A percentile compares a stretch with the other conserved stretches of the same genome.
Evolutionary conservation across 805 yeast genomes (phyloP).

Genomic region (Suhomyces prunicola): DNA sequence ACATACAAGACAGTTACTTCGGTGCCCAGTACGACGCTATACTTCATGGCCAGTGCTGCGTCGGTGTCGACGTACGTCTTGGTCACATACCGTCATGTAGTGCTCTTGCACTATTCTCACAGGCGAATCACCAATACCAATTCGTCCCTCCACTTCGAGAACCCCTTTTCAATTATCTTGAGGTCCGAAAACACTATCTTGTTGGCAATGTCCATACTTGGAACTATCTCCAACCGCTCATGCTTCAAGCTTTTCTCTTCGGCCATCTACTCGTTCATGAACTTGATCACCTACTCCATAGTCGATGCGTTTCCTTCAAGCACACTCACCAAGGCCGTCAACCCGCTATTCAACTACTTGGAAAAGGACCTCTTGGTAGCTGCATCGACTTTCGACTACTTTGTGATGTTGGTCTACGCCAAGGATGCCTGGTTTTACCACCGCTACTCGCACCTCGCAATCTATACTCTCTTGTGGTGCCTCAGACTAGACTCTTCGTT

Average conservation of each 20-base stretch:
- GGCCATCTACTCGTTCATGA: constrained; percentile 26
- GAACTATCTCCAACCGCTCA: constrained; percentile 15
- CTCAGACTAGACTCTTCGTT: constrained; percentile 12
- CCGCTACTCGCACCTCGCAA: constrained; percentile 3
- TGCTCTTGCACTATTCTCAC: neutral
- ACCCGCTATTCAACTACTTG: constrained; percentile 14
- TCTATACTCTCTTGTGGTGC: constrained; percentile 10
- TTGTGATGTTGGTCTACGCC: constrained; percentile 9
- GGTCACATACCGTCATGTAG: constrained; percentile 16
- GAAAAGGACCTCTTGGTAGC: constrained; percentile 14
- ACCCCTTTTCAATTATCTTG: constrained; percentile 20
- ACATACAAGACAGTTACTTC: neutral
- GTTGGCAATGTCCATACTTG: constrained; percentile 20
- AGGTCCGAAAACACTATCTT: constrained; percentile 30
- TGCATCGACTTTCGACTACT: constrained; percentile 14
- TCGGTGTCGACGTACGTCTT: constrained; percentile 16
- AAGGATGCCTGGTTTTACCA: constrained; percentile 5
- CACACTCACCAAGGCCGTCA: constrained; percentile 10
- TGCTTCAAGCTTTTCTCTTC: constrained; percentile 24
- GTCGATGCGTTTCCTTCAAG: constrained; percentile 16
- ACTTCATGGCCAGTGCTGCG: constrained; percentile 8
- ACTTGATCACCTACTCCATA: constrained; percentile 18
- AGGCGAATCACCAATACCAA: neutral
- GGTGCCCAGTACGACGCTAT: neutral
- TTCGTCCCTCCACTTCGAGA: neutral